phyloP scores from a whole-genome alignment of 805 yeast species.

The Starmerella stigmatis region DNA sequence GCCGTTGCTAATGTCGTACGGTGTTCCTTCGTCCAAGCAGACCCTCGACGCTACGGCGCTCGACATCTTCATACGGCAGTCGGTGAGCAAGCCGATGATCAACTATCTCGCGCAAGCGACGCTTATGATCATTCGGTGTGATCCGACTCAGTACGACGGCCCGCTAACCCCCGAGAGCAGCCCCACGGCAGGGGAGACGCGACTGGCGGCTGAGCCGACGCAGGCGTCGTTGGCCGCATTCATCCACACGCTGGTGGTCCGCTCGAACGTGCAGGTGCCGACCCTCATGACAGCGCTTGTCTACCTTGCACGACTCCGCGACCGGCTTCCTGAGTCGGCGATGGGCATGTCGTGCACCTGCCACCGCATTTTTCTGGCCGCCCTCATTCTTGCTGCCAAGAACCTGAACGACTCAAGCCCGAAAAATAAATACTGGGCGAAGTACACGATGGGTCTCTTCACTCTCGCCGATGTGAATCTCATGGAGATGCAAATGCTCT shows the following conservation, averaged over 20 bases:
- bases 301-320: constrained; percentile 66
- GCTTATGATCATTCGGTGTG: constrained; percentile 33
- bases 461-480: constrained; percentile 71
- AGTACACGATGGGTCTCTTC: constrained; percentile 79
- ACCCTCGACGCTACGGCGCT: constrained; percentile 31
- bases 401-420: constrained; percentile 89
- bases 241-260: constrained; percentile 59
- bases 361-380: constrained; percentile 84
- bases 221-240: constrained; percentile 36
- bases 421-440: constrained; percentile 91
- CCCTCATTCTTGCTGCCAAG: constrained; percentile 85
- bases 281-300: constrained; percentile 89
- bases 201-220: constrained; percentile 24
- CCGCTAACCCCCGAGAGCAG: constrained; percentile 24
- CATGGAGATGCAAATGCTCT: constrained; percentile 79
- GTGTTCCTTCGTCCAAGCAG: not conserved
- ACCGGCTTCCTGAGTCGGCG: constrained; percentile 73
- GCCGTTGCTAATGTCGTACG: too few relatives aligned
- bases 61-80: constrained; percentile 34
- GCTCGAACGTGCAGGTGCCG: constrained; percentile 89
- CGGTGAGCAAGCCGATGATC: constrained; percentile 35
- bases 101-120: constrained; percentile 36
- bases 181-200: constrained; percentile 8
- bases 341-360: constrained; percentile 82
- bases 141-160: constrained; percentile 24